phyloP scores from a whole-genome alignment of 2,329 filamentous ascomycete species.

The Paecilomyces variotii region DNA sequence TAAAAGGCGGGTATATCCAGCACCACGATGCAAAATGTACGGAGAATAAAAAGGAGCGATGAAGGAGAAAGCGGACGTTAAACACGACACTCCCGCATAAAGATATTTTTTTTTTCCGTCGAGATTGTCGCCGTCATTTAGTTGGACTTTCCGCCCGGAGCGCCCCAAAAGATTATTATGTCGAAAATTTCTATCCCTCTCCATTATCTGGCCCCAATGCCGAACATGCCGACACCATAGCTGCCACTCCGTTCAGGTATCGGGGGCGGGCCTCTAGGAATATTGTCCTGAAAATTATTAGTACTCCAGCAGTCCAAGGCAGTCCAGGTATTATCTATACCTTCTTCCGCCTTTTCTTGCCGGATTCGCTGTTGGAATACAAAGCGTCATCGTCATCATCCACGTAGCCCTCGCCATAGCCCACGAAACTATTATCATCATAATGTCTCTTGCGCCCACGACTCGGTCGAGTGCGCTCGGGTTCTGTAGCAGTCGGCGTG shows the following conservation, averaged over 20 bases:
- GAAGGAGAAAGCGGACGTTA: constrained; percentile 1
- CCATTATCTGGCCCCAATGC: constrained; percentile 35
- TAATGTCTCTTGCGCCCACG: constrained; percentile 44
- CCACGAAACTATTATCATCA: constrained; percentile 44
- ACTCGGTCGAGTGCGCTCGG: constrained; percentile 32
- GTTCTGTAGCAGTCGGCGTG: constrained; percentile 21
- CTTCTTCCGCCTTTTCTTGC: constrained; percentile 44
- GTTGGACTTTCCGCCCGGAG: background rate
- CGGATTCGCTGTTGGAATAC: constrained; percentile 36
- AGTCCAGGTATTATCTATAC: constrained; percentile 17
- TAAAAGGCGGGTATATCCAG: constrained; percentile 42
- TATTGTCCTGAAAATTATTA: constrained; percentile 26
- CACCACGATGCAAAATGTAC: constrained; percentile 40
- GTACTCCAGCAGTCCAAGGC: constrained; percentile 3
- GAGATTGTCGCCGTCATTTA: background rate
- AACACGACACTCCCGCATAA: background rate
- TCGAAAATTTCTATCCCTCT: constrained; percentile 8
- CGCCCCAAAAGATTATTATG: constrained; percentile 7
- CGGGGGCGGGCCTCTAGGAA: constrained; percentile 29
- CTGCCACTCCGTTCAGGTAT: constrained; percentile 33
- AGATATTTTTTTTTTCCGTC: background rate
- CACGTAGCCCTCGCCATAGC: constrained; percentile 43
- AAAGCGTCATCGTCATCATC: constrained; percentile 40
- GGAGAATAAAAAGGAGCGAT: constrained; percentile 12
- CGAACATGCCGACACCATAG: constrained; percentile 39